phyloP scores from a whole-genome alignment of 2,329 filamentous ascomycete genomes.

The Trichoderma guizhouense region DNA sequence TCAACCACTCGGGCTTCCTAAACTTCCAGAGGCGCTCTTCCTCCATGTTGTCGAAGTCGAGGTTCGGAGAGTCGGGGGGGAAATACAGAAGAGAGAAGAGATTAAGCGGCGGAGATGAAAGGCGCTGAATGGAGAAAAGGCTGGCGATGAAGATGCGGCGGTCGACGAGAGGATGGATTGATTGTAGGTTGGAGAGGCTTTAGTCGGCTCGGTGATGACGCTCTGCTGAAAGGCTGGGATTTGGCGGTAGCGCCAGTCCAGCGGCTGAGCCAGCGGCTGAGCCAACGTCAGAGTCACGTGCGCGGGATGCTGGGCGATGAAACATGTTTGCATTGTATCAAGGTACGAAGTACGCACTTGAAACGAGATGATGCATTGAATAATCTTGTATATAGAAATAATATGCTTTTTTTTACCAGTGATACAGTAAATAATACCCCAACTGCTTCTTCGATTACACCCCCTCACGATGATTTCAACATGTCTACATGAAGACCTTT shows the following conservation, averaged over 20 bases:
- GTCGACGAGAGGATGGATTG: neutral
- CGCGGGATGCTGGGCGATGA: neutral
- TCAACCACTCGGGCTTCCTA: slow-evolving; percentile 62
- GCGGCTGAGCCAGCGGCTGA: slow-evolving; percentile 11
- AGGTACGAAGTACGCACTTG: neutral
- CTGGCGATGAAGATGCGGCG: neutral
- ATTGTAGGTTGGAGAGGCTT: neutral
- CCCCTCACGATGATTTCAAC: neutral
- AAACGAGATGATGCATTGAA: neutral
- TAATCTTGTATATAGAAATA: neutral
- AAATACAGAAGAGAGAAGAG: neutral
- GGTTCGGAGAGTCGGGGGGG: neutral
- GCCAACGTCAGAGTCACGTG: slow-evolving; percentile 19
- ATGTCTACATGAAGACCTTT: neutral
- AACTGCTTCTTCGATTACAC: neutral
- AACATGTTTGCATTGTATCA: neutral
- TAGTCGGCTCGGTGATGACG: slow-evolving; percentile 2
- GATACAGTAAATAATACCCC: neutral
- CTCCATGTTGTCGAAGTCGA: slow-evolving; percentile 44
- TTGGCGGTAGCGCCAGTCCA: slow-evolving; percentile 11
- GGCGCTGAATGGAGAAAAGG: neutral
- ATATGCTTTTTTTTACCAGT: neutral
- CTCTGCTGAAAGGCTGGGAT: slow-evolving; percentile 6
- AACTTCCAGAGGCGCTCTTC: slow-evolving; percentile 68
- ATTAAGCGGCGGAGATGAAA: neutral